Conservation (phyloP, 345 rosid genomes). For the Barbarea vulgaris region DNA sequence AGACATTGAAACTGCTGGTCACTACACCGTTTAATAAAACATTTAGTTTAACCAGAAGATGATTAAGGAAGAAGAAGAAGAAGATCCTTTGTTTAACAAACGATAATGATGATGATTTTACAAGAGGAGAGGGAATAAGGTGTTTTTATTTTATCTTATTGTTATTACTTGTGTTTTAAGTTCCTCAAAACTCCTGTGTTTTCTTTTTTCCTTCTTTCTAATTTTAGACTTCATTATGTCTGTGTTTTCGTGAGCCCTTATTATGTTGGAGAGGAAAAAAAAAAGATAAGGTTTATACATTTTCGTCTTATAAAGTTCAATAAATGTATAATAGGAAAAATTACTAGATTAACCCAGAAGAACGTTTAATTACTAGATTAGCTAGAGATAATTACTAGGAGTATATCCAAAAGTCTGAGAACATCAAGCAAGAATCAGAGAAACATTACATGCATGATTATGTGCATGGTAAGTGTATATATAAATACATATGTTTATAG, state of each 20-base stretch:
- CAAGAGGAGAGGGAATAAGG: slow-evolving; percentile 2
- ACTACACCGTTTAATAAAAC: slow-evolving; percentile 62
- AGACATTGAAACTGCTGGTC: slow-evolving; percentile 81
- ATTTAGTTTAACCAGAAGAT: not conserved
- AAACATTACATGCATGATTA: no score
- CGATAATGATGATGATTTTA: slow-evolving; percentile 25
- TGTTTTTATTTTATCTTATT: not conserved
- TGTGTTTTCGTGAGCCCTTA: not conserved
- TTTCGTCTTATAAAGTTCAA: not conserved
- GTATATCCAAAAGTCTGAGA: no score
- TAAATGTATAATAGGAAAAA: not conserved
- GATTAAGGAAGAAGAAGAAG: slow-evolving; percentile 17
- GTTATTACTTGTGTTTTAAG: slow-evolving; percentile 2
- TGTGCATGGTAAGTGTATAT: no score
- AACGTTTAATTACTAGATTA: not conserved
- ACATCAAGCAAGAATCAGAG: no score
- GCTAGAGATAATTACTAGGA: no score
- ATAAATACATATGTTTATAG: no score
- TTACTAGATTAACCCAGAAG: not conserved
- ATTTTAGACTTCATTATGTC: slow-evolving; percentile 6
- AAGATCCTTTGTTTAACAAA: not conserved
- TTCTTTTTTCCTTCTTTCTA: slow-evolving; percentile 11
- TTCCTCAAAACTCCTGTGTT: slow-evolving; percentile 19
- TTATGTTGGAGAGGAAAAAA: slow-evolving; percentile 4
- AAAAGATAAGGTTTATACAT: not conserved